Conservation (phyloP, 2,329 filamentous ascomycete species). For the Clonostachys solani region DNA sequence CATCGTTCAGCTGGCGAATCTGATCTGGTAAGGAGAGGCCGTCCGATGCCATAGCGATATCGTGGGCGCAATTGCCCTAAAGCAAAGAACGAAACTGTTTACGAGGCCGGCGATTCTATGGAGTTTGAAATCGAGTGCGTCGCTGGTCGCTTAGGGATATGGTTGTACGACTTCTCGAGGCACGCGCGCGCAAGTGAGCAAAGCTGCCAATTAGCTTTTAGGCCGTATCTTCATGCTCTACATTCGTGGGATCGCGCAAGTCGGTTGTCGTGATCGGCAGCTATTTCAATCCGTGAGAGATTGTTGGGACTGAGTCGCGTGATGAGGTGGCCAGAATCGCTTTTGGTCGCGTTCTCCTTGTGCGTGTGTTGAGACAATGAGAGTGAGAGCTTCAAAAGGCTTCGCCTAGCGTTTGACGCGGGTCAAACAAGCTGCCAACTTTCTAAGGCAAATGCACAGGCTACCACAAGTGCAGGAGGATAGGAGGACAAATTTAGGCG, state of each 20-base stretch:
- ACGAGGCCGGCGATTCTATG: neutral
- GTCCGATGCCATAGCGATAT: conserved; percentile 9
- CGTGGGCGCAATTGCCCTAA: neutral
- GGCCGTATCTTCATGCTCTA: conserved; percentile 18
- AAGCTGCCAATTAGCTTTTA: conserved; percentile 14
- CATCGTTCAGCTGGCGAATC: conserved; percentile 83
- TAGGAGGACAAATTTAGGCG: too few relatives aligned
- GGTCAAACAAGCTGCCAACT: too few relatives aligned
- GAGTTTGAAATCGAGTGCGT: neutral
- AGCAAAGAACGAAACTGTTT: neutral
- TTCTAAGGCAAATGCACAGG: too few relatives aligned
- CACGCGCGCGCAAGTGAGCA: conserved; percentile 20
- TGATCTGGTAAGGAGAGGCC: conserved; percentile 65
- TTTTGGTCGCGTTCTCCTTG: too few relatives aligned
- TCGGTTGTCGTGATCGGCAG: too few relatives aligned
- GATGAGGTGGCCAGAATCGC: too few relatives aligned
- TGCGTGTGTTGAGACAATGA: too few relatives aligned
- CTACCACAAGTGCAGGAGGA: too few relatives aligned
- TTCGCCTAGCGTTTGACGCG: too few relatives aligned
- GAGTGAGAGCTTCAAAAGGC: too few relatives aligned
- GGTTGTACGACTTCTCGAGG: conserved; percentile 8
- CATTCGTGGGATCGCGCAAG: conserved; percentile 2
- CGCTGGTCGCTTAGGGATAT: neutral
- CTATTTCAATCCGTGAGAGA: too few relatives aligned
- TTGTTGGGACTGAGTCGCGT: too few relatives aligned